These are phyloP conservation scores for Globisporangium lucens DNA, from an alignment of 352 stramenopile genomes.

Conservation along the genomic window DNA sequence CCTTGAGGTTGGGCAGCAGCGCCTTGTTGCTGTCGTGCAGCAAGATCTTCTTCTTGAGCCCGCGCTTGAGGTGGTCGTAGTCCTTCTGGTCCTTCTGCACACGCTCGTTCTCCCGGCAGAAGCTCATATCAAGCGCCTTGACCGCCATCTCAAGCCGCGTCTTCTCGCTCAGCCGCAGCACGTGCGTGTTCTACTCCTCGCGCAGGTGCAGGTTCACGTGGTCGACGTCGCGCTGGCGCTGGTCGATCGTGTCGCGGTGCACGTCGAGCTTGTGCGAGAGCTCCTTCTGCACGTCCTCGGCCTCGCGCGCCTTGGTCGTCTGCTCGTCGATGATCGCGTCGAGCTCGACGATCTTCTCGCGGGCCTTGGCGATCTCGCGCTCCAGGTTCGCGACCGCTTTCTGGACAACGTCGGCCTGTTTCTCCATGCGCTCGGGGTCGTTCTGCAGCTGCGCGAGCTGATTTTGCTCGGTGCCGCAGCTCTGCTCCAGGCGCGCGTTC, in stretches of 20 bases:
- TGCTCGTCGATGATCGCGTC: constrained; percentile 43
- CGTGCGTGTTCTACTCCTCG: constrained; percentile 83
- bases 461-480: constrained; percentile 46
- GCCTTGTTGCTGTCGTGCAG: constrained; percentile 67
- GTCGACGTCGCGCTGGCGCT: constrained; percentile 90
- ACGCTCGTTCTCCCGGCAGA: constrained; percentile 62
- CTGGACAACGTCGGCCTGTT: constrained; percentile 84
- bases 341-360: constrained; percentile 30
- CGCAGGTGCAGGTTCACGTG: constrained; percentile 83
- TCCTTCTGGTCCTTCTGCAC: constrained; percentile 67
- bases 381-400: constrained; percentile 72
- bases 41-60: constrained; percentile 88
- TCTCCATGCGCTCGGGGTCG: constrained; percentile 80
- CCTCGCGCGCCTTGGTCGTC: constrained; percentile 57
- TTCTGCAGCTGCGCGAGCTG: constrained; percentile 59
- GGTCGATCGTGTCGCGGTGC: constrained; percentile 88
- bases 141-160: constrained; percentile 60
- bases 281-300: constrained; percentile 76
- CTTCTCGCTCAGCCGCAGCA: constrained; percentile 69
- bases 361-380: constrained; percentile 57
- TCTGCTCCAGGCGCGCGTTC: constrained; percentile 59
- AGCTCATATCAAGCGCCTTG: constrained; percentile 46
- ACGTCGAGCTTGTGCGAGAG: constrained; percentile 86
- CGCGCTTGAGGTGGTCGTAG: constrained; percentile 81
- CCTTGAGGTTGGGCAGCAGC: constrained; percentile 76